Percentiles rank a stretch among this genome's conserved stretches.
These are phyloP conservation scores for Macrophomina pseudophaseolina DNA, from an alignment of 2,329 filamentous ascomycete species.

Conservation along the genomic window DNA sequence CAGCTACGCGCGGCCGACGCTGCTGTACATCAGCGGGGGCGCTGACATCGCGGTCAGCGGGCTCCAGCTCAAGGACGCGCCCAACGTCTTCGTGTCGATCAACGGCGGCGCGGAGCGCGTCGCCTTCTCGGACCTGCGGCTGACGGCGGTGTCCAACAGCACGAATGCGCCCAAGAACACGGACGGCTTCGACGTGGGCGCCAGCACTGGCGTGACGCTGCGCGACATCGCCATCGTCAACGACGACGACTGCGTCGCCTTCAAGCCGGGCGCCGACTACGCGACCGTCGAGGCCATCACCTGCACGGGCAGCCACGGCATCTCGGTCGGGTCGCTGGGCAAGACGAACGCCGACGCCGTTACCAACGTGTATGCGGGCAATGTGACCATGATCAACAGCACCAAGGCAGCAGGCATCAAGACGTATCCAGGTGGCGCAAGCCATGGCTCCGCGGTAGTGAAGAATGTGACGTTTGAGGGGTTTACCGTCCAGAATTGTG, in stretches of 20 bases:
- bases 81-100: slow-evolving; percentile 52
- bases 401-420: slow-evolving; percentile 56
- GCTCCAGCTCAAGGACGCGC: slow-evolving; percentile 49
- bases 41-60: slow-evolving; percentile 47
- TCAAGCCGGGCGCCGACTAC: slow-evolving; percentile 50
- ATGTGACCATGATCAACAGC: slow-evolving; percentile 48
- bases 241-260: slow-evolving; percentile 54
- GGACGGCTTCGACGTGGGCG: slow-evolving; percentile 52
- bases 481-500: slow-evolving; percentile 45
- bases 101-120: slow-evolving; percentile 45
- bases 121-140: slow-evolving; percentile 43
- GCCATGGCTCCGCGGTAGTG: slow-evolving; percentile 44
- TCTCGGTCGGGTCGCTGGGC: slow-evolving; percentile 56
- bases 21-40: slow-evolving; percentile 49
- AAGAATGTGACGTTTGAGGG: slow-evolving; percentile 50
- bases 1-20: slow-evolving; percentile 48
- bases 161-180: slow-evolving; percentile 48
- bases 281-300: slow-evolving; percentile 49
- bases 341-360: slow-evolving; percentile 48
- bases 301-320: slow-evolving; percentile 52
- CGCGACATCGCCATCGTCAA: slow-evolving; percentile 46
- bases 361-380: slow-evolving; percentile 49
- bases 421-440: slow-evolving; percentile 47
- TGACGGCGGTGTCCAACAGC: slow-evolving; percentile 49
- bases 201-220: slow-evolving; percentile 46